phyloP scores from a whole-genome alignment of 176 grass and related monocot species.

The Sorghum bicolor region Sorghum_bicolor_NCBIv3 NC_012873.2:475501-476000 shows the following conservation, averaged over 20 bases:
- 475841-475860: constrained; percentile 14
- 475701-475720: not conserved
- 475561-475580: too few relatives aligned
- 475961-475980: constrained; percentile 24
- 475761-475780: constrained; percentile 35
- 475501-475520: too few relatives aligned
- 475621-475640: constrained; percentile 26
- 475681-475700: not conserved
- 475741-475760: not conserved
- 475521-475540: too few relatives aligned
- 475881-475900: not conserved
- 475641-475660: constrained; percentile 12
- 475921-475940: not conserved
- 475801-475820: constrained; percentile 21
- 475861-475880: not conserved
- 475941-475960: constrained; percentile 31
- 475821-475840: constrained; percentile 30
- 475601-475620: not conserved
- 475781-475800: not conserved
- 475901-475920: not conserved
- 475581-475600: too few relatives aligned
- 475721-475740: constrained; percentile 2
- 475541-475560: too few relatives aligned
- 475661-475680: not conserved
- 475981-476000: not conserved